Percentiles rank a stretch among this genome's conserved stretches.
These are phyloP conservation scores for Angomonas deanei DNA, from an alignment of 208 protist species.

Conservation along the genomic window DNA sequence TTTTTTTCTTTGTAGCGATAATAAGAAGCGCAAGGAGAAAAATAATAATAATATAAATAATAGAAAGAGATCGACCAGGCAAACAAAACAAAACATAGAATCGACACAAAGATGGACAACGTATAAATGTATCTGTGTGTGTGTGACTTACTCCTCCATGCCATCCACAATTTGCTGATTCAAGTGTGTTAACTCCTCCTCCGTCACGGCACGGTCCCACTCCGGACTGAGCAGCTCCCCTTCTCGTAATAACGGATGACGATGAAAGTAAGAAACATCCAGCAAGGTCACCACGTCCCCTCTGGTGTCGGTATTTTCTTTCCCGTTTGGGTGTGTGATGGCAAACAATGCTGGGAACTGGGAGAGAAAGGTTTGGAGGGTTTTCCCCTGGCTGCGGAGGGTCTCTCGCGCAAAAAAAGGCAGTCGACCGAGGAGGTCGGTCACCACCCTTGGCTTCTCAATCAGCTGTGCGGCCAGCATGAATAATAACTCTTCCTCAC, in stretches of 20 bases:
- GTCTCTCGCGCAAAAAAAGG: constrained; percentile 36
- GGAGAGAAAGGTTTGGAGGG: neutral
- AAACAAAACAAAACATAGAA: neutral
- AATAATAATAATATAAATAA: neutral
- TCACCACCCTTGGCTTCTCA: constrained; percentile 7
- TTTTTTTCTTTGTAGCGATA: too few species aligned
- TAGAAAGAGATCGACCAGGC: neutral
- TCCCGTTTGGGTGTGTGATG: too few species aligned
- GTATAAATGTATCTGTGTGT: constrained; percentile 6
- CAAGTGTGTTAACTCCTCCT: too few species aligned
- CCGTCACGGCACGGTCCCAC: too few species aligned
- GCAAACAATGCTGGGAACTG: neutral
- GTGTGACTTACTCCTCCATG: constrained; percentile 13
- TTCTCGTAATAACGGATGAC: too few species aligned
- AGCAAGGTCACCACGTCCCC: too few species aligned
- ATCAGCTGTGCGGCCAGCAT: constrained; percentile 33
- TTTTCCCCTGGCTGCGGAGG: constrained; percentile 7
- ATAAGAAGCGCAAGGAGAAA: constrained; percentile 7
- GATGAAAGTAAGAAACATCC: too few species aligned
- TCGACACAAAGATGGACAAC: neutral
- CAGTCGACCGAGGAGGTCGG: constrained; percentile 28
- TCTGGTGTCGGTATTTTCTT: too few species aligned
- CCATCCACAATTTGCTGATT: too few species aligned
- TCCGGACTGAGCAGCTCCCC: too few species aligned
- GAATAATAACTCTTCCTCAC: constrained; percentile 37